Percentiles rank a stretch among this genome's conserved stretches.
Evolutionary conservation across 73 alveolate genomes (phyloP).

Genomic region (Paramecium sexaurelia): DNA sequence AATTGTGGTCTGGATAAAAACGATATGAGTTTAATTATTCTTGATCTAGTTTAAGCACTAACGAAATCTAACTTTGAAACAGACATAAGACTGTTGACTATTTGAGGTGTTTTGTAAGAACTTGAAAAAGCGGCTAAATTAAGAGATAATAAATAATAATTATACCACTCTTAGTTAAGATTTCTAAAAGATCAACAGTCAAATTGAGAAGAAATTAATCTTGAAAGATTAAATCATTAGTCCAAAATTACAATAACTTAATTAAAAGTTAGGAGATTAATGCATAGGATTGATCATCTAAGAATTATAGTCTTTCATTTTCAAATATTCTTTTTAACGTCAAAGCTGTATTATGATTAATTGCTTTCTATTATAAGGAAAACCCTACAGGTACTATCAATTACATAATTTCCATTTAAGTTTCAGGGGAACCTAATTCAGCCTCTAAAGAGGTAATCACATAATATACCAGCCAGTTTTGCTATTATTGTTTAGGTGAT

Average conservation of each 20-base stretch:
- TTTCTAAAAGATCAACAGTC: slow-evolving; percentile 80
- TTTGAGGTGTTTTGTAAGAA: slow-evolving; percentile 49
- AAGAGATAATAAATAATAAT: neutral
- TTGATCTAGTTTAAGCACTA: slow-evolving; percentile 61
- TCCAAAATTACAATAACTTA: slow-evolving; percentile 77
- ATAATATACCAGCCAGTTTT: slow-evolving; percentile 75
- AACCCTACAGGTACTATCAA: slow-evolving; percentile 82
- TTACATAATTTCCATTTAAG: slow-evolving; percentile 47
- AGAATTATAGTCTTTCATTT: slow-evolving; percentile 58
- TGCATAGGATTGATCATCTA: slow-evolving; percentile 57
- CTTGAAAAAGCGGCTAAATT: slow-evolving; percentile 6
- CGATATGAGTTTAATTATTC: slow-evolving; percentile 64
- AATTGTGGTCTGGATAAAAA: slow-evolving; percentile 52
- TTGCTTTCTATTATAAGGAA: slow-evolving; percentile 61
- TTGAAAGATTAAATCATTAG: slow-evolving; percentile 77
- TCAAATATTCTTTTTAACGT: slow-evolving; percentile 59
- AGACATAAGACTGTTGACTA: slow-evolving; percentile 53
- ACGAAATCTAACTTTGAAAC: slow-evolving; percentile 66
- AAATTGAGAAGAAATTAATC: slow-evolving; percentile 79
- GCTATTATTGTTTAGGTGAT: slow-evolving; percentile 77
- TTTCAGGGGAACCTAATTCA: slow-evolving; percentile 43
- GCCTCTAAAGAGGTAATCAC: slow-evolving; percentile 59
- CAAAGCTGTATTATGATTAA: slow-evolving; percentile 61
- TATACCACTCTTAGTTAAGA: slow-evolving; percentile 60
- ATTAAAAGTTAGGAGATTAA: slow-evolving; percentile 12